phyloP scores from a whole-genome alignment of 1,284 basidiomycete genomes.

The Apiotrichum mycotoxinovorans region DNA sequence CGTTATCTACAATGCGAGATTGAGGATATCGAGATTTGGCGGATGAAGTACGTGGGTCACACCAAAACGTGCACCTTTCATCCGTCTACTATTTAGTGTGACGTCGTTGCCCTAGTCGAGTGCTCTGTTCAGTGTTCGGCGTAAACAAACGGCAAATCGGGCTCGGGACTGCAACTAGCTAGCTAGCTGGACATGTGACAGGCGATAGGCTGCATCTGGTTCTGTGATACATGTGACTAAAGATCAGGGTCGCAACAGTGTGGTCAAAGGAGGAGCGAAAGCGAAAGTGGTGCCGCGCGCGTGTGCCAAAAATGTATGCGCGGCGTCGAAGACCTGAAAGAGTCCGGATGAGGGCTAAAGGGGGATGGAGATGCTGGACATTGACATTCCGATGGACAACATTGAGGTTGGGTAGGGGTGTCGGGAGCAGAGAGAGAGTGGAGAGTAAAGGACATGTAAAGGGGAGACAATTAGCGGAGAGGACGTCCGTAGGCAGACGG shows the following conservation, averaged over 20 bases:
- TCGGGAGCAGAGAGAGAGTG: no score
- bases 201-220: constrained; percentile 6
- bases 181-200: no score
- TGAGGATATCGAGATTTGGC: no score
- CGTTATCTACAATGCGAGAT: no score
- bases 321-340: background rate
- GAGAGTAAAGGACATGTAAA: background rate
- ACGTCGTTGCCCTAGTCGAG: no score
- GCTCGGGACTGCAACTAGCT: no score
- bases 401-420: background rate
- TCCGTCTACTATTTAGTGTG: no score
- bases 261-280: constrained; percentile 14
- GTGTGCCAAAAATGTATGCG: background rate
- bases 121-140: no score
- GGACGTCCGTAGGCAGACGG: constrained; percentile 18
- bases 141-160: no score
- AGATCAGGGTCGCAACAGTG: constrained; percentile 6
- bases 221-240: constrained; percentile 14
- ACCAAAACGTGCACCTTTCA: no score
- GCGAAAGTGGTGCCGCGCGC: constrained; percentile 6
- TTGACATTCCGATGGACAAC: background rate
- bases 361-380: background rate
- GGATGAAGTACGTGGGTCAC: no score
- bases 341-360: background rate
- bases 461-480: constrained; percentile 8